phyloP scores from a whole-genome alignment of 2,329 filamentous ascomycete genomes.

The Fusarium oxysporum region DNA sequence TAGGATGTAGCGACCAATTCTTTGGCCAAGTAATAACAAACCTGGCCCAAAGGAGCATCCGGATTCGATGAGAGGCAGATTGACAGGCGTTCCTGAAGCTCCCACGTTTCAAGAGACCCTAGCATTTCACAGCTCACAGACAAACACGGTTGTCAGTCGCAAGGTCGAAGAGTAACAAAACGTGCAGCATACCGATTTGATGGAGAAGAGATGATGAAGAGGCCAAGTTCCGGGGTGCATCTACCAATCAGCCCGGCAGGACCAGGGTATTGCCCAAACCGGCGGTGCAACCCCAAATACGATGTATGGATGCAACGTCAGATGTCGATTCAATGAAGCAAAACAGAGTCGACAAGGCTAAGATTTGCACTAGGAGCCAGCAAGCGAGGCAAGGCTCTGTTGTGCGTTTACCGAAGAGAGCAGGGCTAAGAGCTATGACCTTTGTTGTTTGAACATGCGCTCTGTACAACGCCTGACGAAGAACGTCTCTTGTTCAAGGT shows the following conservation, averaged over 20 bases:
- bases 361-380: constrained; percentile 22
- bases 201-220: constrained; percentile 42
- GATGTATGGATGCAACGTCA: constrained; percentile 39
- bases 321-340: constrained; percentile 36
- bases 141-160: constrained; percentile 35
- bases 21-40: constrained; percentile 6
- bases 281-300: constrained; percentile 40
- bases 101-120: constrained; percentile 44
- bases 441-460: constrained; percentile 10
- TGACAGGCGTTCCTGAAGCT: constrained; percentile 31
- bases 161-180: constrained; percentile 36
- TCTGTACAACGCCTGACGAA: constrained; percentile 4
- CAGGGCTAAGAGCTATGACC: constrained; percentile 2
- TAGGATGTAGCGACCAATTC: constrained; percentile 24
- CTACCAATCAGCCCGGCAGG: constrained; percentile 43
- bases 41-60: constrained; percentile 26
- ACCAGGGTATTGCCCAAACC: constrained; percentile 40
- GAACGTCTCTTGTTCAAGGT: constrained; percentile 1
- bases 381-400: constrained; percentile 22
- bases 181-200: constrained; percentile 47
- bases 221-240: constrained; percentile 39
- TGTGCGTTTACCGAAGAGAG: constrained; percentile 1
- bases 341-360: constrained; percentile 17
- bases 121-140: constrained; percentile 22
- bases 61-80: constrained; percentile 21